Conservation (phyloP, 2,329 filamentous ascomycete genomes). For the Fusarium fujikuroi region DNA sequence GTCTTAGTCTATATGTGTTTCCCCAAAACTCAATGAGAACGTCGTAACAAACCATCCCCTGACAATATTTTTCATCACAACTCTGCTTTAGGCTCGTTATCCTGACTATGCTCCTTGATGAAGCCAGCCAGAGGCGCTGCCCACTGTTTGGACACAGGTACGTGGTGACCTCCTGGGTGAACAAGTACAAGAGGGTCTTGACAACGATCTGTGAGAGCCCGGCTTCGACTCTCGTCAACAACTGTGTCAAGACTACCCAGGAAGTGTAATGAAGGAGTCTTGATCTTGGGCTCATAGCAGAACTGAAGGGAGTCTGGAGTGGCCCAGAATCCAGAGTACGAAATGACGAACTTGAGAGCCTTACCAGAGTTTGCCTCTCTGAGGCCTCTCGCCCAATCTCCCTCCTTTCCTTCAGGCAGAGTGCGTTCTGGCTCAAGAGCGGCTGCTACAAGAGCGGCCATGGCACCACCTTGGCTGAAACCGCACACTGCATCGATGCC, state of each 20-base stretch:
- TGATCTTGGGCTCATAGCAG: slow-evolving; percentile 76
- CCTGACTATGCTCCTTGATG: slow-evolving; percentile 59
- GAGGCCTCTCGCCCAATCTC: slow-evolving; percentile 57
- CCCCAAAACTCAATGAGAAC: background rate
- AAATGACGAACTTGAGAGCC: slow-evolving; percentile 75
- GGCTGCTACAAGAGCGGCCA: slow-evolving; percentile 77
- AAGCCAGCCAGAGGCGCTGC: slow-evolving; percentile 80
- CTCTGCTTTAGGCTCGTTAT: slow-evolving; percentile 41
- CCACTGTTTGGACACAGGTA: slow-evolving; percentile 86
- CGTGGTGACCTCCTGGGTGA: slow-evolving; percentile 91
- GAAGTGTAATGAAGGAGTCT: slow-evolving; percentile 83
- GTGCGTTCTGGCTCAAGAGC: slow-evolving; percentile 68
- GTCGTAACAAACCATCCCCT: background rate
- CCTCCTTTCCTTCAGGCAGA: slow-evolving; percentile 44
- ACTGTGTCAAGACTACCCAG: slow-evolving; percentile 87
- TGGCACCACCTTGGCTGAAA: slow-evolving; percentile 82
- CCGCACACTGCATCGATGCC: slow-evolving; percentile 83
- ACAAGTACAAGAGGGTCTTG: slow-evolving; percentile 65
- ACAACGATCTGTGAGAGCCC: slow-evolving; percentile 73
- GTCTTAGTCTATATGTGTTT: slow-evolving; percentile 29
- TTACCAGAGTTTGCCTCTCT: slow-evolving; percentile 60
- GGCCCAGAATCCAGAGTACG: slow-evolving; percentile 82
- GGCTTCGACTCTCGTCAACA: slow-evolving; percentile 80
- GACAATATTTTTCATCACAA: slow-evolving; percentile 24
- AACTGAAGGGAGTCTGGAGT: slow-evolving; percentile 69